Conservation (phyloP, 805 yeast genomes). For the Ogataea saltuana region DNA sequence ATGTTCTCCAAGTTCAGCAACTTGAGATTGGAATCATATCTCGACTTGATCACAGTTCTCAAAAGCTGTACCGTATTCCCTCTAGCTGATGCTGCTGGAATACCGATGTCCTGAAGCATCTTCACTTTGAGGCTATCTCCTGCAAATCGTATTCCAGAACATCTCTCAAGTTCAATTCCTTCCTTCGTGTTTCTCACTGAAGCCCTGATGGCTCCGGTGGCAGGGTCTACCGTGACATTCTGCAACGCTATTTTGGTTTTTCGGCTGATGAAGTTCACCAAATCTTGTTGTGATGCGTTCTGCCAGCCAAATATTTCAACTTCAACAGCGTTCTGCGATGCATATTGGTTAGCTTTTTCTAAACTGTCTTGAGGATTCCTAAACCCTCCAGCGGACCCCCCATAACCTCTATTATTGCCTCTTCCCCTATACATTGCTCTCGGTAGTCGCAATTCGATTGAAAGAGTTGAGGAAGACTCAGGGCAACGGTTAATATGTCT, state of each 20-base stretch:
- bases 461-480: no score
- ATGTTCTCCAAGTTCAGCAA: constrained; percentile 71
- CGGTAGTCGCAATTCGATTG: no score
- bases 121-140: constrained; percentile 63
- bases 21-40: constrained; percentile 66
- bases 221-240: constrained; percentile 54
- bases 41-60: constrained; percentile 55
- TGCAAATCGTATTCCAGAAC: constrained; percentile 82
- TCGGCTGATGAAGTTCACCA: constrained; percentile 67
- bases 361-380: constrained; percentile 19
- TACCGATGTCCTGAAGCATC: constrained; percentile 31
- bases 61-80: constrained; percentile 60
- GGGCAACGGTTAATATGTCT: no score
- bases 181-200: constrained; percentile 54
- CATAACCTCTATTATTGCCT: constrained; percentile 30
- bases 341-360: constrained; percentile 25
- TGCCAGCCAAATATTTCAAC: constrained; percentile 81
- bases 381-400: constrained; percentile 15
- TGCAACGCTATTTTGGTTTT: constrained; percentile 58
- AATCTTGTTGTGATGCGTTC: constrained; percentile 69
- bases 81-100: constrained; percentile 22
- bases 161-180: constrained; percentile 57
- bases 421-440: constrained; percentile 35
- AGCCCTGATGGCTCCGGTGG: constrained; percentile 54
- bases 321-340: constrained; percentile 38